Base-by-base conservation (phyloP, 176 grass and related monocot genomes). In the Typha latifolia region DNA sequence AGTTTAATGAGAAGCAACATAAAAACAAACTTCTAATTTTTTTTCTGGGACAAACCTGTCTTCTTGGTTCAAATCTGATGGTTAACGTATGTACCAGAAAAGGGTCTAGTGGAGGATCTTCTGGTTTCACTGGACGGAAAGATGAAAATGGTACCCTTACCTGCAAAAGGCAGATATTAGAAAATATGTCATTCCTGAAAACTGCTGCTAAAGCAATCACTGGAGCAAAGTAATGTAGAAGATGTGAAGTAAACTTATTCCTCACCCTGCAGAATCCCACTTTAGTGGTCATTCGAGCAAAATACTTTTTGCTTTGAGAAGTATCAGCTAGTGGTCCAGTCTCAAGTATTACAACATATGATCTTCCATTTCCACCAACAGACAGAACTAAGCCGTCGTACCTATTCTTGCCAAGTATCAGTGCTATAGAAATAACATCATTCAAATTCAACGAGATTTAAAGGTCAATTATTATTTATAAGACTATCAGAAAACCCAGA, bases 61-160 rank as follows among this genome's bases (percentile, higher is more conserved):
- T 84, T 89, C 87, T 92, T 61, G 88, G 89, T 86, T 99, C 94
- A 61, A 99, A 99, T 47, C 94, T 84, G 69, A 99, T 93, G 49
- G 94, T 93, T 75, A 99, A 74, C 73, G 94, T 99, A 86, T 99
- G 94, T 68, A 93, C 94, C 82, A 99, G 94, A 91, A 99, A 99
- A 71, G 94, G 94, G 31, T 99, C 94, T 12, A 99, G 76, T 31
- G 85, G 86, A 62, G 94, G 94, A 79, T 99, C 94, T 76, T 93
- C 80, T 68, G 86, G 94, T 62, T 99, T 93, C 69, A 93, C 82
- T 26, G 94, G 89, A 11, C 89, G 79, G 66, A 99, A 99, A 89
- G 94, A 85, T 71, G 94, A 99, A 82, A 99, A 99, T 49, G 94
- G 94, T 31, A 90, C 83, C 82, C 94, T 86, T 51, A 96, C 85